Evolutionary conservation across 306 rosid genomes (phyloP), one percentile per base, ranked within the genome.

Genomic region (Gynostemma pentaphyllum): DNA sequence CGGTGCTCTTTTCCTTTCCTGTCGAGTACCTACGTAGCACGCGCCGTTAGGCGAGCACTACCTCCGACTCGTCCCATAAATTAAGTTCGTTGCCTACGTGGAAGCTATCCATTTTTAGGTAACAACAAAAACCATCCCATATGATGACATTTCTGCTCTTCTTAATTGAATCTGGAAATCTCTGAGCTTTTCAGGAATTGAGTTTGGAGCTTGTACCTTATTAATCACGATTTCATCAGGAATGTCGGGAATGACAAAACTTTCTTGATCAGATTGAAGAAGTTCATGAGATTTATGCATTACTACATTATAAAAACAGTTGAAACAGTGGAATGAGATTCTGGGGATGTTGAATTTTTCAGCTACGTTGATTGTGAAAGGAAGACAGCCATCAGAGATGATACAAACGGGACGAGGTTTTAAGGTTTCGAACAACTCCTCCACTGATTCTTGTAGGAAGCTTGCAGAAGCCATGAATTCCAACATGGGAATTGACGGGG

Each of bases 61-160:
- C n/a, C n/a, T n/a, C n/a, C n/a, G n/a, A n/a, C n/a, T n/a, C n/a
- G n/a, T n/a, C n/a, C n/a, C n/a, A n/a, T n/a, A n/a, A n/a, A n/a
- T n/a, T n/a, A n/a, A n/a, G n/a, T n/a, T n/a, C n/a, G n/a, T n/a
- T n/a, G n/a, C n/a, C n/a, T n/a, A n/a, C n/a, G n/a, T n/a, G n/a
- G n/a, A n/a, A n/a, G n/a, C n/a, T n/a, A n/a, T n/a, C n/a, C n/a
- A n/a, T n/a, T n/a, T n/a, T n/a, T n/a, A n/a, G n/a, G n/a, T n/a
- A n/a, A n/a, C n/a, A n/a, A n/a, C n/a, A n/a, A n/a, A n/a, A 4
- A 77, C 61, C 28, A 63, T 12, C 37, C 87, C 95, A 52, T 77
- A 76, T n/a, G 83, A 6, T 18, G 39, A 48, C 36, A 44, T 44
- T 12, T 83, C 95, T 18, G 87, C 89, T 24, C 11, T 79, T 14